Conservation (phyloP, 495 filamentous ascomycete species). For the Copromyces sp. region DNA sequence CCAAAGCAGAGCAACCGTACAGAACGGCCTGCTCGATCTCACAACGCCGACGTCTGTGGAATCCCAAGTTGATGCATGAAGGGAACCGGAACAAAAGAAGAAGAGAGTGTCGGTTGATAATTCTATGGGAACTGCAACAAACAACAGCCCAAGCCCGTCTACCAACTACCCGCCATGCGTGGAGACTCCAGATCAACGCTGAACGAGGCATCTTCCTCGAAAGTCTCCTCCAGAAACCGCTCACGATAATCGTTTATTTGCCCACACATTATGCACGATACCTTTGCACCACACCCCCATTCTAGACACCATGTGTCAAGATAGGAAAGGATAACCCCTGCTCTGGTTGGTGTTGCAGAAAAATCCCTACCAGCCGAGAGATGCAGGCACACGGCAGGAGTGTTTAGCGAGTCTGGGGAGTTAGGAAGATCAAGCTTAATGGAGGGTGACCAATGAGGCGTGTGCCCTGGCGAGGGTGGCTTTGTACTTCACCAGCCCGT, state of each 20-base stretch:
- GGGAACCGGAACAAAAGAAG: not conserved
- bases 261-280: not conserved
- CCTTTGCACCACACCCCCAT: not conserved
- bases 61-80: not conserved
- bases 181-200: not conserved
- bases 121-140: not conserved
- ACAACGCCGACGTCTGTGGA: not conserved
- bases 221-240: not conserved
- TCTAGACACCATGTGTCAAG: not conserved
- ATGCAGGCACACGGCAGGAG: not conserved
- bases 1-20: not conserved
- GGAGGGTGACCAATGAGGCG: not conserved
- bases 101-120: not conserved
- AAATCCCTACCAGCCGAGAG: not conserved
- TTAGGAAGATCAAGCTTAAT: not conserved
- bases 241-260: not conserved
- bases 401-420: not conserved
- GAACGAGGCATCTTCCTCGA: not conserved
- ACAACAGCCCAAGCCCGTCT: not conserved
- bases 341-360: not conserved
- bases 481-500: not conserved
- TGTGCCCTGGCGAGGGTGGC: not conserved
- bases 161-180: not conserved
- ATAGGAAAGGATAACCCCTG: not conserved
- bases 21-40: not conserved